Evolutionary conservation across 805 yeast species (phyloP).

Genomic region (Ogataea ganodermae): DNA sequence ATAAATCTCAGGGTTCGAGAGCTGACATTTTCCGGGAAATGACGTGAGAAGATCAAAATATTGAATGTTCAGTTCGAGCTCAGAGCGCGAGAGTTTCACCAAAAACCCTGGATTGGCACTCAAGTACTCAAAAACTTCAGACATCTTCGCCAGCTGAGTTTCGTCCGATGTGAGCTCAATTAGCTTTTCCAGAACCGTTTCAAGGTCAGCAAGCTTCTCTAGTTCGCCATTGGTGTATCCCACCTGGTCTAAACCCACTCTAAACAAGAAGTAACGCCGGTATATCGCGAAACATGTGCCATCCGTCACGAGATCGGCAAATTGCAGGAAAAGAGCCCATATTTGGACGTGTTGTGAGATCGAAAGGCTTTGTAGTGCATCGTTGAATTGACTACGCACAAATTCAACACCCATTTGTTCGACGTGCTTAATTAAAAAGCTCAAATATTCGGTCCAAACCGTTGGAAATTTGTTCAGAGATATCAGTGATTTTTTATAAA

Average conservation of each 20-base stretch:
- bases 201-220: constrained; percentile 25
- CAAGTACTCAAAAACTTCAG: constrained; percentile 34
- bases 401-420: constrained; percentile 35
- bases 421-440: constrained; percentile 39
- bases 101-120: constrained; percentile 38
- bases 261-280: constrained; percentile 35
- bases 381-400: constrained; percentile 49
- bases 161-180: constrained; percentile 21
- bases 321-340: constrained; percentile 55
- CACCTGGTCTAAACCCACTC: constrained; percentile 11
- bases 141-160: constrained; percentile 15
- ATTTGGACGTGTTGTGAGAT: constrained; percentile 54
- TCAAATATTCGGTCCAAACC: constrained; percentile 54
- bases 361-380: constrained; percentile 50
- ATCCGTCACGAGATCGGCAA: constrained; percentile 48
- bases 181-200: constrained; percentile 36
- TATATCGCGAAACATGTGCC: constrained; percentile 37
- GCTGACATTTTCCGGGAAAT: not conserved
- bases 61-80: constrained; percentile 49
- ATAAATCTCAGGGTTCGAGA: not conserved
- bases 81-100: constrained; percentile 42
- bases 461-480: constrained; percentile 46
- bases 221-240: constrained; percentile 1
- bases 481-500: constrained; percentile 51
- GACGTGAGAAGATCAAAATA: constrained; percentile 44